A percentile compares a stretch with the other conserved stretches of the same genome.
Conservation (phyloP, 805 yeast species). For the Jamesozyma lodderae region DNA sequence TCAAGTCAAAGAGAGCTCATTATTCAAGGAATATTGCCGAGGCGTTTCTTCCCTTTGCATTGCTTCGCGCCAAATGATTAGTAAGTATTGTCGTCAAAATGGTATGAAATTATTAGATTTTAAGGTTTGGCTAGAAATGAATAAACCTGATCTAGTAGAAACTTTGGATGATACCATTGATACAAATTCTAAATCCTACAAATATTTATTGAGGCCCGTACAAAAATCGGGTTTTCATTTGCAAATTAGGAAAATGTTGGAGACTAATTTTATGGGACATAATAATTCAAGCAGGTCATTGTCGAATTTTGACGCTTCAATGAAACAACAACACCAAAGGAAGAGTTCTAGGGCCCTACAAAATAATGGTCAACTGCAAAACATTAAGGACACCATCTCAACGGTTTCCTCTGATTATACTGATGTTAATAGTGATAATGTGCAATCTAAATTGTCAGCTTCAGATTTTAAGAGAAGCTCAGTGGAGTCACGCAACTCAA, state of each 20-base stretch:
- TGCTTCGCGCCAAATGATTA: slow-evolving; percentile 11
- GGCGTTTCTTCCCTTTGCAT: slow-evolving; percentile 14
- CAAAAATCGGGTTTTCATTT: slow-evolving; percentile 24
- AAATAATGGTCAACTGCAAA: too few relatives aligned
- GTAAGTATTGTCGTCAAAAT: slow-evolving; percentile 9
- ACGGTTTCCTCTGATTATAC: too few relatives aligned
- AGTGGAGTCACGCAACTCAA: too few relatives aligned
- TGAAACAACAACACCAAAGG: too few relatives aligned
- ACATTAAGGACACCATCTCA: too few relatives aligned
- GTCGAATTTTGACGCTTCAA: too few relatives aligned
- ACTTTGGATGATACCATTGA: slow-evolving; percentile 8
- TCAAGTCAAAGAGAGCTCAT: slow-evolving; percentile 9
- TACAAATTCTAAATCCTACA: slow-evolving; percentile 19
- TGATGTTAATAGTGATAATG: too few relatives aligned
- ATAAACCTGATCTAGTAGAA: slow-evolving; percentile 44
- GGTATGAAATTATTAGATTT: slow-evolving; percentile 49
- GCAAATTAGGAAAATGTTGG: slow-evolving; percentile 8
- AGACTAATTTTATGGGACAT: background rate
- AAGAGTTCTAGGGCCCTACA: too few relatives aligned
- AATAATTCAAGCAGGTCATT: background rate
- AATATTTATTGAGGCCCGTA: slow-evolving; percentile 17
- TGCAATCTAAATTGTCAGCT: too few relatives aligned
- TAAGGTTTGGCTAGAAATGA: slow-evolving; percentile 49
- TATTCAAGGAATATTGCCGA: slow-evolving; percentile 12
- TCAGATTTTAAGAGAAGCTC: too few relatives aligned